Base-by-base conservation (phyloP, 768 basidiomycete species). In the Amanita muscaria region DNA sequence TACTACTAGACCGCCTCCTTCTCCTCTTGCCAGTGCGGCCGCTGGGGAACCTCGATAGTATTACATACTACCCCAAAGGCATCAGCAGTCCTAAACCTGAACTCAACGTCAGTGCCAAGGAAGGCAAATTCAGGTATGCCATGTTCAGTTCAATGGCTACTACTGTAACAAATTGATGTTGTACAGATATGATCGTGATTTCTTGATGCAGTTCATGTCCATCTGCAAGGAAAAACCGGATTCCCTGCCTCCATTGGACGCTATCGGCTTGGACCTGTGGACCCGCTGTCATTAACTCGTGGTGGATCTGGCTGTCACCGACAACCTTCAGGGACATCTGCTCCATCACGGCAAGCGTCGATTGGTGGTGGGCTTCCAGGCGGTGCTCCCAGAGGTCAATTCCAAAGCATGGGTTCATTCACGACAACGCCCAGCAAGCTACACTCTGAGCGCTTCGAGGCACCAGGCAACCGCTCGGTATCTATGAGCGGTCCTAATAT, bases 151-250 rank as follows among this genome's bases (percentile, higher is more conserved):
- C 44, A 10, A 10, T 16, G 31, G 27, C 35, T 52, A 2, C 14
- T 10, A 8, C 6, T 35, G 12, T 34, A 10, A 24, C 36, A 36
- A 27, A 21, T 23, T 5, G 16, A 40, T 21, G 18, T 45, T 19
- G 39, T 27, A 18, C 49, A 90, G 94, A 56, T 99, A 99, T 60
- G 91, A 97, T 61, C 90, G 93, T 27, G 90, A 93, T 15, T 99
- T 99, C 79, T 75, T 99, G 19, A 65, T 99, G 48, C 94, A 99
- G 60, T 99, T 99, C 69, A 92, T 96, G 88, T 65, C 68, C 18
- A 66, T 94, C 49, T 99, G 96, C 73, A 88, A 80, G 62, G 94
- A 97, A 67, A 93, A 92, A 64, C 94, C 96, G 3, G 90, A 88
- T 43, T 73, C 76, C 44, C 80, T 97, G 21, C 90, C 91, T 31